Percentiles rank a stretch among this genome's conserved stretches.
Conservation (phyloP, 352 stramenopile genomes). For the Pythium brassicae region DNA sequence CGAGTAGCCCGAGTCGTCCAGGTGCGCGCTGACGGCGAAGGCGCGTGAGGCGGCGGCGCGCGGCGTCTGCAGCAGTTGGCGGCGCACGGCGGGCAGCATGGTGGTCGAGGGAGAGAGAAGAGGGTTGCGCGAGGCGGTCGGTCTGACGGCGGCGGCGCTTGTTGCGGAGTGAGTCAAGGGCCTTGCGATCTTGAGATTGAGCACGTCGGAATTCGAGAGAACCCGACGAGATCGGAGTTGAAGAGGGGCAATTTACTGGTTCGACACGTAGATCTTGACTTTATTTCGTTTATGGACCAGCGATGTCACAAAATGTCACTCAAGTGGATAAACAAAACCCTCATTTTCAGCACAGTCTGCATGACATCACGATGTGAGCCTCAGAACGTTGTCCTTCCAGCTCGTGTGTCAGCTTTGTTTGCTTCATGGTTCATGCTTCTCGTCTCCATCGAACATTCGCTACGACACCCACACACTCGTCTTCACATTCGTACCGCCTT, state of each 20-base stretch:
- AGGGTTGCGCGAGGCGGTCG: not conserved
- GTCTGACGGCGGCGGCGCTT: not conserved
- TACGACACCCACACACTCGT: no score
- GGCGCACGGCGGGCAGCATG: constrained; percentile 20
- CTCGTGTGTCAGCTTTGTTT: no score
- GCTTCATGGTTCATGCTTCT: no score
- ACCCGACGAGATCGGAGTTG: constrained; percentile 1
- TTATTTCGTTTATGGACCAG: no score
- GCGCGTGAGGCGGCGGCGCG: constrained; percentile 17
- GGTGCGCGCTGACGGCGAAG: constrained; percentile 36
- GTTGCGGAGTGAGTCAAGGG: constrained; percentile 8
- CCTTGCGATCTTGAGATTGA: not conserved
- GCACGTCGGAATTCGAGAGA: constrained; percentile 1
- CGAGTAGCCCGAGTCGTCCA: constrained; percentile 47
- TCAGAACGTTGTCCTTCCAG: no score
- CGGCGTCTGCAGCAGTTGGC: constrained; percentile 9
- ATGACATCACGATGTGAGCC: no score
- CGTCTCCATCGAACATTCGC: no score
- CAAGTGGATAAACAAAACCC: no score
- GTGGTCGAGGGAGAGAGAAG: not conserved
- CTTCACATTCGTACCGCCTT: not conserved
- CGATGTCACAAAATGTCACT: no score
- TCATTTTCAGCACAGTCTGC: no score
- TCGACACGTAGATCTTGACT: no score
- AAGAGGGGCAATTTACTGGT: no score